Percentiles rank a stretch among this genome's conserved stretches.
Conservation (phyloP, 2,329 filamentous ascomycete species). For the Ophiosphaerella narmari region DNA sequence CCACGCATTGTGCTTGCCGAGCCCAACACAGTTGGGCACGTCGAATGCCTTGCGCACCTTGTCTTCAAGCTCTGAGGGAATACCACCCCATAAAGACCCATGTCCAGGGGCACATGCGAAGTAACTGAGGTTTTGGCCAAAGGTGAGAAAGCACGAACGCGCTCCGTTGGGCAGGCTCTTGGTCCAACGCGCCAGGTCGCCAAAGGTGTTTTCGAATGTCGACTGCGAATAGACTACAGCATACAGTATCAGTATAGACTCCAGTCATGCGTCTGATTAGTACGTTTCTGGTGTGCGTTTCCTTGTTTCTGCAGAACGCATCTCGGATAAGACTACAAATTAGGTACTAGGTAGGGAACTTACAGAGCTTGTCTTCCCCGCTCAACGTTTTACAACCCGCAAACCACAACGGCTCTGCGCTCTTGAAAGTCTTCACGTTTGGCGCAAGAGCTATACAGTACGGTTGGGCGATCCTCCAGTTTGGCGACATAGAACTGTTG, state of each 20-base stretch:
- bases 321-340: slow-evolving; percentile 2
- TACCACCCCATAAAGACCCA: slow-evolving; percentile 42
- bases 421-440: slow-evolving; percentile 26
- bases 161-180: slow-evolving; percentile 35
- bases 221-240: slow-evolving; percentile 37
- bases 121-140: slow-evolving; percentile 37
- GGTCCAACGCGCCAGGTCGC: slow-evolving; percentile 36
- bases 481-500: slow-evolving; percentile 36
- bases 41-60: slow-evolving; percentile 41
- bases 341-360: slow-evolving; percentile 13
- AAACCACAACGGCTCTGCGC: slow-evolving; percentile 41
- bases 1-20: slow-evolving; percentile 40
- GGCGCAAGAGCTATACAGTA: slow-evolving; percentile 42
- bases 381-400: slow-evolving; percentile 37
- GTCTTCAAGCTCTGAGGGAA: slow-evolving; percentile 37
- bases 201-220: slow-evolving; percentile 37
- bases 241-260: slow-evolving; percentile 10
- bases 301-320: slow-evolving; percentile 4
- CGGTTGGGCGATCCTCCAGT: slow-evolving; percentile 39
- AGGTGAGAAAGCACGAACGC: slow-evolving; percentile 38
- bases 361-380: slow-evolving; percentile 44
- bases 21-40: slow-evolving; percentile 34
- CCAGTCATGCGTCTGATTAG: slow-evolving; percentile 1
- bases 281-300: slow-evolving; percentile 9
- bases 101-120: slow-evolving; percentile 37